Percentiles rank a stretch among this genome's conserved stretches.
These are phyloP conservation scores for Ilyonectria destructans DNA, from an alignment of 2,329 filamentous ascomycete genomes.

Conservation along the genomic window DNA sequence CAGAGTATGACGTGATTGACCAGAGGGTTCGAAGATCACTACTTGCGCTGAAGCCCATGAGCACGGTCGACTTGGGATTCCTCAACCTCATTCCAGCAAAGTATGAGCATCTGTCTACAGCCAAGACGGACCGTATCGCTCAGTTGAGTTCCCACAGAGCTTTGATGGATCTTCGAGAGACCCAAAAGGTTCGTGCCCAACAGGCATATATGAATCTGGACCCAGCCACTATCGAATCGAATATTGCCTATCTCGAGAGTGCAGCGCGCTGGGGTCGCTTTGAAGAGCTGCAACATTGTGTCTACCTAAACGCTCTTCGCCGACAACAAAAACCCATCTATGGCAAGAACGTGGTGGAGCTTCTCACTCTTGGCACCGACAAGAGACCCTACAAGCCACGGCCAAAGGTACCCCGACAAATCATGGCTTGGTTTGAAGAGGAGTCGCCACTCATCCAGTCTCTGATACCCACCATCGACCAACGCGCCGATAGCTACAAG, in stretches of 20 bases:
- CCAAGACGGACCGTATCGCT: constrained; percentile 69
- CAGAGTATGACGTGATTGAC: constrained; percentile 83
- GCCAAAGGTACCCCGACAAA: constrained; percentile 73
- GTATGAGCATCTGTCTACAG: constrained; percentile 76
- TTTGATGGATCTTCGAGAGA: constrained; percentile 80
- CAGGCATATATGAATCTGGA: constrained; percentile 71
- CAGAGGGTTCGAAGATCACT: constrained; percentile 78
- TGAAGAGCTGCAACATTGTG: constrained; percentile 85
- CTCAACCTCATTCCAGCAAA: constrained; percentile 84
- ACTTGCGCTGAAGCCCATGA: constrained; percentile 74
- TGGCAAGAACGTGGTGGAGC: constrained; percentile 83
- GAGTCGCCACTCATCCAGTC: constrained; percentile 75
- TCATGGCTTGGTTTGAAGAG: constrained; percentile 83
- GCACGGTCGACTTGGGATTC: constrained; percentile 80
- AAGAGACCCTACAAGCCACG: constrained; percentile 73
- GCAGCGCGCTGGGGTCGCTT: constrained; percentile 78
- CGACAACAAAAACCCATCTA: constrained; percentile 88
- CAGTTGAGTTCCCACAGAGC: constrained; percentile 80
- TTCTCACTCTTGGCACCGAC: constrained; percentile 77
- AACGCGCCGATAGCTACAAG: constrained; percentile 82
- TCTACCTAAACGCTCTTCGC: constrained; percentile 86
- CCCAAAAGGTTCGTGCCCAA: constrained; percentile 76
- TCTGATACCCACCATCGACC: constrained; percentile 82
- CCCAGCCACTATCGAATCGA: constrained; percentile 78
- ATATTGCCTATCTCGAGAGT: constrained; percentile 82